Evolutionary conservation across 2,329 filamentous ascomycete genomes (phyloP), one percentile per base, ranked within the genome.

Genomic region (Fusarium sp.): DNA sequence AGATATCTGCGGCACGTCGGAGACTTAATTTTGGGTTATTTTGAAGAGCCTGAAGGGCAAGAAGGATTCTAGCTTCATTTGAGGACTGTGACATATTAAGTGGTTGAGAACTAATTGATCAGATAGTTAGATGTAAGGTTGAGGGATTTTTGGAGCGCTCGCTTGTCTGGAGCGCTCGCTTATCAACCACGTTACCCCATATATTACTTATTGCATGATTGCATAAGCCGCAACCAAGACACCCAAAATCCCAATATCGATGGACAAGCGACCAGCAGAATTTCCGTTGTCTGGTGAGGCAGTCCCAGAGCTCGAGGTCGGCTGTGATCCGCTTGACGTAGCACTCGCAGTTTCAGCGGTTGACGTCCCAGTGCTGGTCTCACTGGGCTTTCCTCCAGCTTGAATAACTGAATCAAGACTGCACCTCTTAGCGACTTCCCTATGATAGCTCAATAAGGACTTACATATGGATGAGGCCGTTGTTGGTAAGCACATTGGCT

Each of bases 401-500:
- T 52, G 16, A 4, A 69, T 68, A 2, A 69, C 57, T 0, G 59
- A 50, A 18, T 69, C 67, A 4, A 69, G 64, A 21, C 66, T 69
- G 12, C 1, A 3, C 4, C 0, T 13, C 6, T 69, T 13, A 69
- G 60, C 16, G 37, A 16, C 21, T n/a, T 11, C 5, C 21, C 13
- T 16, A 11, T 6, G 5, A 15, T 13, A 15, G 5, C 25, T 7
- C 15, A 23, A 28, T 2, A 18, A 15, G 18, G 12, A 65, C 71
- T 60, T 16, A 74, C 74, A 76, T 69, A 28, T 76, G 74, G 21
- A 76, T 61, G 12, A 76, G 60, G 6, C 74, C 74, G 35, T 76
- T 76, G 40, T 76, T 76, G 5, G 74, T 76, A 0, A 76, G 28
- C 1, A 76, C 74, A 38, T 76, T 76, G 2, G 71, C 43, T 35